These are phyloP conservation scores for Acanthamoeba sp. DNA, from an alignment of 208 protist genomes.

Conservation along the genomic window DNA sequence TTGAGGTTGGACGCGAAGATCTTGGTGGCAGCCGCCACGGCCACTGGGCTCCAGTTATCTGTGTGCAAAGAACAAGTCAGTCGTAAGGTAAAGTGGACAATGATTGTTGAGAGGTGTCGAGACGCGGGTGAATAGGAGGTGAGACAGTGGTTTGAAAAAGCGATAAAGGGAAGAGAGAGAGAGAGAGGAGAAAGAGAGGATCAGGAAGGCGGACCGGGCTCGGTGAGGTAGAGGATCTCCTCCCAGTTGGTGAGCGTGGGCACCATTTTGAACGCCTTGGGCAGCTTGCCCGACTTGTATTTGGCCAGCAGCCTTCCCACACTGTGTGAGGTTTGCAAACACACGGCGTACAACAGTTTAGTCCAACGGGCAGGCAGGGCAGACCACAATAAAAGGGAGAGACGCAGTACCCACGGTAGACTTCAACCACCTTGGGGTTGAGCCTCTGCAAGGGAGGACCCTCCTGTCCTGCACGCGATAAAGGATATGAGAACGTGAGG, in stretches of 20 bases:
- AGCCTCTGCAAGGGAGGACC: constrained; percentile 32
- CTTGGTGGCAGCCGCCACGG: constrained; percentile 96
- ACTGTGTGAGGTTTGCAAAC: too few relatives aligned
- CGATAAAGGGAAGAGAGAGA: too few relatives aligned
- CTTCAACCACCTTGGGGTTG: constrained; percentile 73
- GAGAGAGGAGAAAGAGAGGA: too few relatives aligned
- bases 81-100: background rate
- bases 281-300: constrained; percentile 98
- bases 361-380: background rate
- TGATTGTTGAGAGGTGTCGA: too few relatives aligned
- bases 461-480: background rate
- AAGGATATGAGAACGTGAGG: too few relatives aligned
- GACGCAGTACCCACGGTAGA: constrained; percentile 66
- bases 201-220: constrained; percentile 92
- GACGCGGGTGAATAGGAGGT: too few relatives aligned
- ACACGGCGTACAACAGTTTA: background rate
- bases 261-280: constrained; percentile 99
- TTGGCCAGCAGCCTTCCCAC: constrained; percentile 95
- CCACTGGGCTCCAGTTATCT: constrained; percentile 96
- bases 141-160: too few relatives aligned
- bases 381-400: background rate
- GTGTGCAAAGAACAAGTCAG: background rate
- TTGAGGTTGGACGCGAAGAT: constrained; percentile 98
- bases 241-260: constrained; percentile 98
- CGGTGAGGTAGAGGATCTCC: constrained; percentile 97